Percentiles rank a stretch among this genome's conserved stretches.
phyloP scores from a whole-genome alignment of 345 rosid genomes.

The Corymbia maculata region DNA sequence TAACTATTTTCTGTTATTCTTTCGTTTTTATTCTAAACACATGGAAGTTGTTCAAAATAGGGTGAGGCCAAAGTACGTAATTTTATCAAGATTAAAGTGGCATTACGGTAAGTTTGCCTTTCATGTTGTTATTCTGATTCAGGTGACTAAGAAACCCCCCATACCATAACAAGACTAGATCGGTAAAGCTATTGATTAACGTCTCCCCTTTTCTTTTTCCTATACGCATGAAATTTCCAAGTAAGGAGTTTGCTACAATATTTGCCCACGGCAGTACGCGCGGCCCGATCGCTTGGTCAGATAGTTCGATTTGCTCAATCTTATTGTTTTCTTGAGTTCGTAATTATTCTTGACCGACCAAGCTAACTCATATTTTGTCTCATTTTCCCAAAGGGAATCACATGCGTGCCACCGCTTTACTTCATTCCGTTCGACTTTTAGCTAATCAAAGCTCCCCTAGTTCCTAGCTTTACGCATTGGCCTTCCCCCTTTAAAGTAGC shows the following conservation, averaged over 20 bases:
- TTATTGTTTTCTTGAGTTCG: not conserved
- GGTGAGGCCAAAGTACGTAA: not conserved
- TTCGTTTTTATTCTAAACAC: not conserved
- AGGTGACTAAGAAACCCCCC: not conserved
- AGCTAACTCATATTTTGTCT: not conserved
- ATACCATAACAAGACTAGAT: not conserved
- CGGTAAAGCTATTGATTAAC: not conserved
- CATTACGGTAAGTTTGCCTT: not conserved
- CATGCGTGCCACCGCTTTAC: not conserved
- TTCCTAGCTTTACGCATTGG: not conserved
- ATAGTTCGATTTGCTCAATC: not conserved
- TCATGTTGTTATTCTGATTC: not conserved
- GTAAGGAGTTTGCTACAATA: not conserved
- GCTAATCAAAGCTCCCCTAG: not conserved
- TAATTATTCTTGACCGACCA: not conserved
- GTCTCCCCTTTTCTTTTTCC: not conserved
- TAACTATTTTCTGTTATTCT: not conserved
- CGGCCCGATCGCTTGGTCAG: not conserved
- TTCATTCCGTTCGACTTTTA: not conserved
- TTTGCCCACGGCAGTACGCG: not conserved
- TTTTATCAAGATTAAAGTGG: not conserved
- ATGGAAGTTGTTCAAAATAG: not conserved
- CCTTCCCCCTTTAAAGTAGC: not conserved
- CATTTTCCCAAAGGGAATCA: not conserved
- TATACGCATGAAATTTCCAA: not conserved